phyloP scores from a whole-genome alignment of 257 asterid species.

The Craterostigma plantagineum region DNA sequence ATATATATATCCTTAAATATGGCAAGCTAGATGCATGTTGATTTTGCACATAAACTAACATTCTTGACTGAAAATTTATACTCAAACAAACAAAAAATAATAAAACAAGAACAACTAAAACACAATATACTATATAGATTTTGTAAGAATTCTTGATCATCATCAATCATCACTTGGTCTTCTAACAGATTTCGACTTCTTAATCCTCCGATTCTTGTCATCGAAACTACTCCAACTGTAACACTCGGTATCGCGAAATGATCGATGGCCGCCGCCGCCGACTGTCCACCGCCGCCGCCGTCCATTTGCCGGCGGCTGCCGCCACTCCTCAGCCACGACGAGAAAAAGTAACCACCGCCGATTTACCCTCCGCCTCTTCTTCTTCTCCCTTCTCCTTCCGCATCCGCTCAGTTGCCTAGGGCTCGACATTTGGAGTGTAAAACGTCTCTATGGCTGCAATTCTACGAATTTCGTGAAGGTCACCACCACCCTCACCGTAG shows the following conservation, averaged over 20 bases:
- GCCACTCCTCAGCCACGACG: conserved; percentile 27
- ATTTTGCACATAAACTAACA: too few species aligned
- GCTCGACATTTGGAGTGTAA: conserved; percentile 73
- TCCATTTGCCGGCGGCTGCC: too few species aligned
- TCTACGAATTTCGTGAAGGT: conserved; percentile 82
- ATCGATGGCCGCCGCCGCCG: conserved; percentile 23
- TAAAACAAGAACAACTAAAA: neutral
- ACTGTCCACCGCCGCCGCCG: conserved; percentile 9
- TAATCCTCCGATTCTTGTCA: conserved; percentile 39
- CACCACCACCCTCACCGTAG: conserved; percentile 82
- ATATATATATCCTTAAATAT: too few species aligned
- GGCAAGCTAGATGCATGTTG: too few species aligned
- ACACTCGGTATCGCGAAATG: conserved; percentile 56
- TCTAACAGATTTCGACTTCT: conserved; percentile 42
- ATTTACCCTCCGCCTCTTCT: conserved; percentile 14
- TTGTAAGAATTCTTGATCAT: too few species aligned
- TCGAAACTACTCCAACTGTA: conserved; percentile 62
- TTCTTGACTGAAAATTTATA: too few species aligned
- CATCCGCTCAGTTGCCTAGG: conserved; percentile 29
- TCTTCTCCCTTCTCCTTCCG: conserved; percentile 9
- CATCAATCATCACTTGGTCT: conserved; percentile 17
- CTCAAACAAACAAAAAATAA: too few species aligned
- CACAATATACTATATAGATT: neutral
- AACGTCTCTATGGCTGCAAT: conserved; percentile 57
- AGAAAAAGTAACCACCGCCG: conserved; percentile 21